These are phyloP conservation scores for Penicillium sp. DNA, from an alignment of 2,329 filamentous ascomycete species.

Conservation along the genomic window DNA sequence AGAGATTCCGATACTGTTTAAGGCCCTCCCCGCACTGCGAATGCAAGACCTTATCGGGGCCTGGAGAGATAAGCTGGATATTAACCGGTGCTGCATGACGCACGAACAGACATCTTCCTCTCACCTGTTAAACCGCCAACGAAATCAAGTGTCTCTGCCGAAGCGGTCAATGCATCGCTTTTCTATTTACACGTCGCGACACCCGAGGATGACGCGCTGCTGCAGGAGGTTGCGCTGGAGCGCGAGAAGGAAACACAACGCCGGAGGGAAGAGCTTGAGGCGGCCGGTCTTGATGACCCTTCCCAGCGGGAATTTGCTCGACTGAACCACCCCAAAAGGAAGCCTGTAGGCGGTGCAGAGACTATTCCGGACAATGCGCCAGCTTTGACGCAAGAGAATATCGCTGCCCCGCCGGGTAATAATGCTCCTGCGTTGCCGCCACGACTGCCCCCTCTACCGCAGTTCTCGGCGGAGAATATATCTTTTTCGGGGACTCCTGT, in stretches of 20 bases:
- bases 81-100: constrained; percentile 11
- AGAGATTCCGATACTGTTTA: background rate
- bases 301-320: constrained; percentile 29
- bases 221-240: constrained; percentile 41
- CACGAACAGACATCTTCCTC: constrained; percentile 75
- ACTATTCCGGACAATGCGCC: constrained; percentile 3
- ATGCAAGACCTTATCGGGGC: constrained; percentile 3
- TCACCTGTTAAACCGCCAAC: constrained; percentile 85
- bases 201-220: constrained; percentile 54
- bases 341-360: constrained; percentile 32
- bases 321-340: constrained; percentile 41
- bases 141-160: constrained; percentile 78
- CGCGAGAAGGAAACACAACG: constrained; percentile 29
- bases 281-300: constrained; percentile 21
- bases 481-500: constrained; percentile 19
- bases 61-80: constrained; percentile 12
- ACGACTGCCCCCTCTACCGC: constrained; percentile 21
- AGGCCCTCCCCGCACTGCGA: background rate
- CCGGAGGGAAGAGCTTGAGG: constrained; percentile 25
- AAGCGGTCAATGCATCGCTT: constrained; percentile 82
- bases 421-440: constrained; percentile 21
- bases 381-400: constrained; percentile 7
- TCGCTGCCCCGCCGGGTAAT: constrained; percentile 9
- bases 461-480: constrained; percentile 22
- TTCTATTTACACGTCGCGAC: constrained; percentile 86